Evolutionary conservation across 2,329 filamentous ascomycete species (phyloP).

Genomic region (Alternaria hordeiaustralica): DNA sequence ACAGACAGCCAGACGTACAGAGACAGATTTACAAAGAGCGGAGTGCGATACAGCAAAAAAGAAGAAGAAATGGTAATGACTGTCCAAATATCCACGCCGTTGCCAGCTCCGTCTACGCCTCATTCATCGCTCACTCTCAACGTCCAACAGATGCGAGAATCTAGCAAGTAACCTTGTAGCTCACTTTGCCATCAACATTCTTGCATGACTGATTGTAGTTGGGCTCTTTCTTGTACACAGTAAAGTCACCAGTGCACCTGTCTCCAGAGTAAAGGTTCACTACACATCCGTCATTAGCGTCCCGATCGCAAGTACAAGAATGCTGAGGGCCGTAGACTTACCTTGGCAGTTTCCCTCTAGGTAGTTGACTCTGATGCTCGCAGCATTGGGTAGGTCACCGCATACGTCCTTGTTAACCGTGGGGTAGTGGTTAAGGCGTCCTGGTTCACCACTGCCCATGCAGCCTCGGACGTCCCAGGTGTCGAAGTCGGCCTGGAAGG

Average conservation of each 20-base stretch:
- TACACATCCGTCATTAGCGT: neutral
- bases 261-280: neutral
- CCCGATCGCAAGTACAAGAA: too few relatives aligned
- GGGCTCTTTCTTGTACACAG: neutral
- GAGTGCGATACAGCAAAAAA: neutral
- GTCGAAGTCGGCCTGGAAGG: too few relatives aligned
- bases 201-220: neutral
- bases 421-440: neutral
- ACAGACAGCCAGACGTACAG: neutral
- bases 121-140: accelerated
- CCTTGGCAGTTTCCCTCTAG: neutral
- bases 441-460: too few relatives aligned
- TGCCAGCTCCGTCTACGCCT: neutral
- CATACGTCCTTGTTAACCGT: neutral
- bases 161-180: neutral
- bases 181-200: neutral
- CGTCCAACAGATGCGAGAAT: neutral
- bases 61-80: neutral
- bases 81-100: neutral
- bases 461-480: too few relatives aligned
- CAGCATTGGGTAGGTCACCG: neutral
- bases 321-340: neutral
- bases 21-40: neutral
- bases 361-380: neutral
- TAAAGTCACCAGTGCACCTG: neutral